Percentiles rank a stretch among this genome's conserved stretches.
Conservation (phyloP, 371 early-diverging fungal genomes). For the Zychaea mexicana region DNA sequence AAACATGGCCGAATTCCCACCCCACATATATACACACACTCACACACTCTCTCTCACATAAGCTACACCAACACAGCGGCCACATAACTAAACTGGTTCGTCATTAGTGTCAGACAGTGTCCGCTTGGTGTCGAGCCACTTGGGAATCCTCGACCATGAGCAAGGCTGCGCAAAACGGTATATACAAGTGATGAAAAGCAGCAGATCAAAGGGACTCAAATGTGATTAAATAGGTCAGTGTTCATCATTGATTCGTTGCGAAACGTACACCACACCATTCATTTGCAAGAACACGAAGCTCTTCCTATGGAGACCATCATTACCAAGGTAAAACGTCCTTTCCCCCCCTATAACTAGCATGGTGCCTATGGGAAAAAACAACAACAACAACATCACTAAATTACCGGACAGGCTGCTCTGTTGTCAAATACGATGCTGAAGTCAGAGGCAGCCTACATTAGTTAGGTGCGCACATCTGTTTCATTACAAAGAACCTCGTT, state of each 20-base stretch:
- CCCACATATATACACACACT: neutral
- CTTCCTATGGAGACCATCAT: neutral
- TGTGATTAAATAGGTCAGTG: neutral
- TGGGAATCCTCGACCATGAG: conserved; percentile 3
- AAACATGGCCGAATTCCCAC: neutral
- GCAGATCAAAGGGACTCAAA: neutral
- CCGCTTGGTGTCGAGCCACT: neutral
- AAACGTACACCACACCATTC: neutral
- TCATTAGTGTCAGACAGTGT: conserved; percentile 4
- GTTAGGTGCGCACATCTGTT: too few relatives aligned
- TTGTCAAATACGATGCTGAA: too few relatives aligned
- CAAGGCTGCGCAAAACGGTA: conserved; percentile 7
- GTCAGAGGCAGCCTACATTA: too few relatives aligned
- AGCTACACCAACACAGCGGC: too few relatives aligned
- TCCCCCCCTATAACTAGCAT: too few relatives aligned
- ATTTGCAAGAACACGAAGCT: neutral
- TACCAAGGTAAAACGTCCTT: neutral
- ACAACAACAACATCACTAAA: too few relatives aligned
- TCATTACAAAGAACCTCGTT: too few relatives aligned
- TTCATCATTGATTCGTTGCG: neutral
- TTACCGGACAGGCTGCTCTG: too few relatives aligned
- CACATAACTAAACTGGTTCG: too few relatives aligned
- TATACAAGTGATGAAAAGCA: neutral
- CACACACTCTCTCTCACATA: too few relatives aligned
- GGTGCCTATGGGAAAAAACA: too few relatives aligned